These are phyloP conservation scores for Cucumis melo DNA, from an alignment of 306 rosid species.

Conservation along the genomic window DNA sequence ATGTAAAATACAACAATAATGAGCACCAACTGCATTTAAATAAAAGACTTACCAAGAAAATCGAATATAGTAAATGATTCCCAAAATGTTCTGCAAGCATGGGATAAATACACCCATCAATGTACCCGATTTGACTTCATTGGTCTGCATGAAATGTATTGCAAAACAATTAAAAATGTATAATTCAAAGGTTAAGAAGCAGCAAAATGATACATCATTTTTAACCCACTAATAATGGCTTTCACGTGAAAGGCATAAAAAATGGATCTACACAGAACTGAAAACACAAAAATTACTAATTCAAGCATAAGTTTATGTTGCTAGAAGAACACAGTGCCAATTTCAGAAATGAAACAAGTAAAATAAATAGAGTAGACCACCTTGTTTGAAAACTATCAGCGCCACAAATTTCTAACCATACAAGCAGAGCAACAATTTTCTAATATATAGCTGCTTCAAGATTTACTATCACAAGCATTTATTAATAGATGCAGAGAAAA, in stretches of 20 bases:
- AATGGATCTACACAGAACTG: neutral
- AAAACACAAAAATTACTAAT: neutral
- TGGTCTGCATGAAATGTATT: constrained; percentile 42
- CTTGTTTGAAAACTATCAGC: neutral
- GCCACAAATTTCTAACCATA: neutral
- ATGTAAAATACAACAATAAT: neutral
- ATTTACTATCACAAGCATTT: neutral
- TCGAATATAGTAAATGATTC: constrained; percentile 96
- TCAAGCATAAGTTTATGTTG: neutral
- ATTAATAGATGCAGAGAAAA: neutral
- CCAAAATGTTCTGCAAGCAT: constrained; percentile 89
- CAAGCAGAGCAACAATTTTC: neutral
- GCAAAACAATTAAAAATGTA: constrained; percentile 13
- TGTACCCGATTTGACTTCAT: constrained; percentile 59
- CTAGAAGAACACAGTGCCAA: neutral
- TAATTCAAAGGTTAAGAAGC: neutral
- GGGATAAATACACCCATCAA: constrained; percentile 99
- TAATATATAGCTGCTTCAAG: neutral
- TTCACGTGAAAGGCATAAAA: neutral
- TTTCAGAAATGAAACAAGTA: neutral
- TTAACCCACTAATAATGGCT: neutral
- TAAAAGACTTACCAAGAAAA: constrained; percentile 67
- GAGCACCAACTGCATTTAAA: neutral
- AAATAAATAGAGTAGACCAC: neutral
- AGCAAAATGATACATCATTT: neutral